A percentile compares a stretch with the other conserved stretches of the same genome.
Evolutionary conservation across 2,329 filamentous ascomycete genomes (phyloP).

Genomic region (Coniella lustricola): DNA sequence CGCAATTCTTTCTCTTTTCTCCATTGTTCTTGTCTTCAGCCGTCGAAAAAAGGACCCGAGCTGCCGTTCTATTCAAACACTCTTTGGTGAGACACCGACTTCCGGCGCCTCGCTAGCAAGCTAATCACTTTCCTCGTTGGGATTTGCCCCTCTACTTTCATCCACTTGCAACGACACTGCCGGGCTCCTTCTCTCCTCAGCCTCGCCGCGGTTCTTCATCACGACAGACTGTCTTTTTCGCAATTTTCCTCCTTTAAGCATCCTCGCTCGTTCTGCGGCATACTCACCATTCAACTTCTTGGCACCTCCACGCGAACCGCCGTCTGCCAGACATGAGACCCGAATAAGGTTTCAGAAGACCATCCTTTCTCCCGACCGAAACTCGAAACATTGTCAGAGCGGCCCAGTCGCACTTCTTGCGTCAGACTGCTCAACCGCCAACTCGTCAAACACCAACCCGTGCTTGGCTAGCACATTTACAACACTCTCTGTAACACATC

Average conservation of each 20-base stretch:
- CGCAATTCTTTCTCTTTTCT: neutral
- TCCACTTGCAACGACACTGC: too few species aligned
- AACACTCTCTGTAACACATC: slow-evolving; percentile 15
- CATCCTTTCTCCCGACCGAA: slow-evolving; percentile 3
- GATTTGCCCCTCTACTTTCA: too few species aligned
- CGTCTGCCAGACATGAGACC: slow-evolving; percentile 6
- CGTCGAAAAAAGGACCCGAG: neutral
- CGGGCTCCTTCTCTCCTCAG: neutral
- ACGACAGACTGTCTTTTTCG: neutral
- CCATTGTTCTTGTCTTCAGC: too few species aligned
- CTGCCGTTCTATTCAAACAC: neutral
- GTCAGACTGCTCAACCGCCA: too few species aligned
- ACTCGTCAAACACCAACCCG: neutral
- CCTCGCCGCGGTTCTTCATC: neutral
- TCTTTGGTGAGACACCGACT: too few species aligned
- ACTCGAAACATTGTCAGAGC: slow-evolving; percentile 11
- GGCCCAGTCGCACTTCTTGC: neutral
- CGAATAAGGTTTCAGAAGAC: slow-evolving; percentile 6
- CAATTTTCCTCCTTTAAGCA: neutral
- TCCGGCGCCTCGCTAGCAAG: too few species aligned
- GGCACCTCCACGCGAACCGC: neutral
- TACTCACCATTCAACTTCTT: neutral
- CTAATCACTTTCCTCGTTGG: too few species aligned
- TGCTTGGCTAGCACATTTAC: neutral
- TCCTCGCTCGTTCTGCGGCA: neutral